Evolutionary conservation across 1,284 basidiomycete genomes (phyloP).

Genomic region (Meira miltonrushii): DNA sequence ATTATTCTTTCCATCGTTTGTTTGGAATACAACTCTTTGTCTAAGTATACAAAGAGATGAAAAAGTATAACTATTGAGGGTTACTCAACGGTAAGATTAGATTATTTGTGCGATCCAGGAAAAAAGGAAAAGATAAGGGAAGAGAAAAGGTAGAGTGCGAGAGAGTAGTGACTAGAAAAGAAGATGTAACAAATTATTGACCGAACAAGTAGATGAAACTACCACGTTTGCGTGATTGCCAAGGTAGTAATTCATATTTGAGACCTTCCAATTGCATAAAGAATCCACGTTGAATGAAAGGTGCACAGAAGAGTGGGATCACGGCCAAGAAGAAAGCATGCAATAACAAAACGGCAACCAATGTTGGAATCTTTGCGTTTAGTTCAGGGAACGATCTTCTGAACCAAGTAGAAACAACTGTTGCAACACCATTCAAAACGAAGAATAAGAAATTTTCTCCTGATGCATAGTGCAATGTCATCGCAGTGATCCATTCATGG

Average conservation of each 20-base stretch:
- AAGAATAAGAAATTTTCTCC: constrained; percentile 51
- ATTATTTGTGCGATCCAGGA: not conserved
- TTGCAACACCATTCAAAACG: constrained; percentile 42
- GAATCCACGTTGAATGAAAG: constrained; percentile 42
- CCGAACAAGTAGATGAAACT: constrained; percentile 45
- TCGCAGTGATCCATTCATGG: constrained; percentile 50
- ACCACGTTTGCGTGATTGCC: constrained; percentile 25
- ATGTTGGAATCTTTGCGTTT: constrained; percentile 38
- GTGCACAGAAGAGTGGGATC: constrained; percentile 45
- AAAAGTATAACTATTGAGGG: not conserved
- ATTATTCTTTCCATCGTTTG: not conserved
- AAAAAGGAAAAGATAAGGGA: not conserved
- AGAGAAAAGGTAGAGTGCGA: not conserved
- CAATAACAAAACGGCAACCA: constrained; percentile 34
- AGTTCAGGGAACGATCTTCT: constrained; percentile 33
- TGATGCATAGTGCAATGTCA: constrained; percentile 38
- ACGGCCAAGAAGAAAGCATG: constrained; percentile 37
- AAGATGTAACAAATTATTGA: no score
- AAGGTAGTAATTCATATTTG: constrained; percentile 37
- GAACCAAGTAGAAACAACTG: constrained; percentile 43
- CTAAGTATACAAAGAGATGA: not conserved
- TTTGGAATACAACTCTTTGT: not conserved
- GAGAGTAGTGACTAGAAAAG: not conserved
- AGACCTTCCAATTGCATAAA: constrained; percentile 42
- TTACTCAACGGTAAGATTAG: not conserved